phyloP scores from a whole-genome alignment of 352 stramenopile species.

The Elongisporangium senticosum region DNA sequence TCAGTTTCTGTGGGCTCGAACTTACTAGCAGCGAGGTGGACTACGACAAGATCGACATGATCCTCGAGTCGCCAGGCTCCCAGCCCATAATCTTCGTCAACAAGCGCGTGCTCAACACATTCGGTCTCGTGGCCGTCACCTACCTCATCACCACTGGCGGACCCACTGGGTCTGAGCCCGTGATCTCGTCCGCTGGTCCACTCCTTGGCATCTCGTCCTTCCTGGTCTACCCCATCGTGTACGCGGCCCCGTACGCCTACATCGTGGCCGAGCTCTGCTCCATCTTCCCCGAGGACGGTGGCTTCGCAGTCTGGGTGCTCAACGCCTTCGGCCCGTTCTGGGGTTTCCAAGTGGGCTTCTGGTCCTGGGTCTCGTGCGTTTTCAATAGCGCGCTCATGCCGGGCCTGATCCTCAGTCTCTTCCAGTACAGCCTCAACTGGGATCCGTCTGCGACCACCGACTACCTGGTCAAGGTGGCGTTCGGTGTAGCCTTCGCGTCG shows the following conservation, averaged over 20 bases:
- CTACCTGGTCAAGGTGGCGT: slow-evolving; percentile 16
- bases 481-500: slow-evolving; percentile 10
- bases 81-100: slow-evolving; percentile 1
- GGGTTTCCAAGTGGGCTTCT: slow-evolving; percentile 48
- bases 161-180: slow-evolving; percentile 8
- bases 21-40: slow-evolving; percentile 2
- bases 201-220: slow-evolving; percentile 68
- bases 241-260: slow-evolving; percentile 74
- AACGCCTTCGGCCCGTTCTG: slow-evolving; percentile 77
- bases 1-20: neutral
- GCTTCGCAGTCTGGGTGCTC: slow-evolving; percentile 78
- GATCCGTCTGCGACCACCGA: neutral
- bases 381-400: slow-evolving; percentile 49
- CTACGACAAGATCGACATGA: slow-evolving; percentile 28
- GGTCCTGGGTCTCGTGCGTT: slow-evolving; percentile 63
- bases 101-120: slow-evolving; percentile 13
- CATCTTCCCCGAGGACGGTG: slow-evolving; percentile 64
- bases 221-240: slow-evolving; percentile 71
- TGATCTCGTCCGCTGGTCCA: slow-evolving; percentile 13
- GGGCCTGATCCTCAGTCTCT: slow-evolving; percentile 16
- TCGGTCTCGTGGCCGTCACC: slow-evolving; percentile 11
- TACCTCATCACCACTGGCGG: slow-evolving; percentile 9
- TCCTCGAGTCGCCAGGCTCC: slow-evolving; percentile 12
- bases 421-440: neutral
- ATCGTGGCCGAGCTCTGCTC: slow-evolving; percentile 86